phyloP scores from a whole-genome alignment of 1,284 basidiomycete genomes.

The Tilletiopsis washingtonensis region DNA sequence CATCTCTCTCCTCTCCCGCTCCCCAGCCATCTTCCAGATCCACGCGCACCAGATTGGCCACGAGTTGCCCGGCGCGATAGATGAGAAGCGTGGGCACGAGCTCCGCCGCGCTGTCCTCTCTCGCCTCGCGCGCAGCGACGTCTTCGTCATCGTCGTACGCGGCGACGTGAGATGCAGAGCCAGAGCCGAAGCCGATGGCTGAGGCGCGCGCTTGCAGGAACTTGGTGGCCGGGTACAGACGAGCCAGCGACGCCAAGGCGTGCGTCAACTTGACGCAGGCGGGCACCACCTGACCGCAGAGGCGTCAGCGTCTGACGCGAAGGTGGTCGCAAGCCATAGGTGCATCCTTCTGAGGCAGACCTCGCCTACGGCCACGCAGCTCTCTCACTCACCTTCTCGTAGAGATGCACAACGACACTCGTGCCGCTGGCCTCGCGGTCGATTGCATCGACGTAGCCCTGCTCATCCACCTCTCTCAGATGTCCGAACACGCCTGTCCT shows the following conservation, averaged over 20 bases:
- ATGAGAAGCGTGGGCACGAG: conserved; percentile 34
- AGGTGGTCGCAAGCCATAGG: neutral
- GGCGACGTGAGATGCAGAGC: neutral
- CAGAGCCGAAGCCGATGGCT: conserved; percentile 28
- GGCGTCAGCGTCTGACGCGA: neutral
- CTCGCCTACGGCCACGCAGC: too few relatives aligned
- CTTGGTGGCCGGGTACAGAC: conserved; percentile 27
- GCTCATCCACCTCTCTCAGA: conserved; percentile 30
- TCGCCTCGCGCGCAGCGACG: conserved; percentile 3
- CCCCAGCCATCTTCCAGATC: conserved; percentile 31
- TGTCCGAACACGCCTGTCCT: conserved; percentile 21
- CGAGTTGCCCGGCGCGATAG: conserved; percentile 24
- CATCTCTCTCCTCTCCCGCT: conserved; percentile 17
- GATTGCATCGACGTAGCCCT: conserved; percentile 29
- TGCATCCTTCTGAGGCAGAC: neutral
- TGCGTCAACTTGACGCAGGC: conserved; percentile 26
- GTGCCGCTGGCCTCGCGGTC: conserved; percentile 21
- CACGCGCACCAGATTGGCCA: conserved; percentile 32
- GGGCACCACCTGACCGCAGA: conserved; percentile 9
- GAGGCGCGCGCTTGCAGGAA: conserved; percentile 35
- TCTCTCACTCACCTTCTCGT: conserved; percentile 28
- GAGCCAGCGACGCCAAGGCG: conserved; percentile 22
- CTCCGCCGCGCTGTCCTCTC: conserved; percentile 11
- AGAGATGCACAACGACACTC: conserved; percentile 35
- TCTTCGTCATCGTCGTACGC: conserved; percentile 21